Conservation (phyloP, 768 basidiomycete species). For the Dentipellis sp. region DNA sequence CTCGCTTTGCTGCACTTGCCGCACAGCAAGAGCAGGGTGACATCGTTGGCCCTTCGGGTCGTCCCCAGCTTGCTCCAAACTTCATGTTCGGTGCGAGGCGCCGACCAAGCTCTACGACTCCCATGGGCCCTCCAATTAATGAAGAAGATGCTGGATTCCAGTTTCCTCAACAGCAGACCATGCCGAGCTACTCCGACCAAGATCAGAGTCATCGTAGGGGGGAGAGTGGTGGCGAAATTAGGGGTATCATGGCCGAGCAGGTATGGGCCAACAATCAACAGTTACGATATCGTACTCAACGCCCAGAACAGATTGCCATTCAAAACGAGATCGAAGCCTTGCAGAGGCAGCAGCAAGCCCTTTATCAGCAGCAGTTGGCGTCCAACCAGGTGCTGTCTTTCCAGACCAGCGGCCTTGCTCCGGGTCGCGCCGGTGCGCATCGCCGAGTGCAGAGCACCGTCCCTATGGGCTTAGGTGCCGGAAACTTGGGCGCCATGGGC, state of each 20-base stretch:
- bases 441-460: constrained; percentile 84
- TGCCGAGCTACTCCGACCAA: constrained; percentile 13
- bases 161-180: constrained; percentile 60
- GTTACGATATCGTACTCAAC: background rate
- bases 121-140: constrained; percentile 64
- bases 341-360: constrained; percentile 83
- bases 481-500: constrained; percentile 27
- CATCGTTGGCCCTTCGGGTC: constrained; percentile 59
- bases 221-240: constrained; percentile 64
- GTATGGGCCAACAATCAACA: constrained; percentile 30
- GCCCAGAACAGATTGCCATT: constrained; percentile 56
- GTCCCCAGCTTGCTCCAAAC: constrained; percentile 83
- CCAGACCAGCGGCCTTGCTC: constrained; percentile 66
- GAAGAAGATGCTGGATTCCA: constrained; percentile 80
- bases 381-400: constrained; percentile 79
- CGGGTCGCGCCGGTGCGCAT: constrained; percentile 48
- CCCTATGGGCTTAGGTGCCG: constrained; percentile 44
- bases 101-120: constrained; percentile 37
- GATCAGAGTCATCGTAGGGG: constrained; percentile 42
- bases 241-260: constrained; percentile 94
- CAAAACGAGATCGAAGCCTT: constrained; percentile 87
- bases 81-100: constrained; percentile 77
- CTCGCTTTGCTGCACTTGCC: constrained; percentile 77
- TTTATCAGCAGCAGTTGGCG: constrained; percentile 85
- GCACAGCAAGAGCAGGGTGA: constrained; percentile 55